Base-by-base conservation (phyloP, 768 basidiomycete genomes). In the Hortiboletus flavorubellus region DNA sequence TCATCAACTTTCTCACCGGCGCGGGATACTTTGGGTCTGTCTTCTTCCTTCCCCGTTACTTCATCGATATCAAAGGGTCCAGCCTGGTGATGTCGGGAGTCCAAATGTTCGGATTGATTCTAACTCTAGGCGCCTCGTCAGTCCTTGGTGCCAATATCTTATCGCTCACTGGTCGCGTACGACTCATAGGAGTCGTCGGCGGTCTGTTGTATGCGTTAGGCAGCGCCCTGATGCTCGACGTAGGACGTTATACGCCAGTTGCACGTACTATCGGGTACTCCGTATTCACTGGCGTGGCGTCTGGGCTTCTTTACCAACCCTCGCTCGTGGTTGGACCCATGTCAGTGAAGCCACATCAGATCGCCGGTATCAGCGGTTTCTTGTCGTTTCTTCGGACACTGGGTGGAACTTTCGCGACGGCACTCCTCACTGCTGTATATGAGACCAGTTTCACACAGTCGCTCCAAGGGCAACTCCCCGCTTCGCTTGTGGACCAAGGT, bases 21-120 rank as follows among this genome's bases (percentile, higher is more conserved):
- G 73, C 73, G 14, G 72, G 71, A 18, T 74, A 72, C 58, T 74
- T 72, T 51, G 71, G 72, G 9, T 62, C 63, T 14, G 71, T 74
- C 53, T 72, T 74, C 56, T 72, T 74, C 58, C 65, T 72, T 26
- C 71, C 71, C n/a, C 73, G 70, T 38, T 72, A 74, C 55, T 74
- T 72, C 46, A 74, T 74, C 58, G 72, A 74, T 47, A 53, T 72
- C 58, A 72, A 71, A 37, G 60, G 66, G 16, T 74, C 71, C 34
- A 61, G 49, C 47, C 53, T 74, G 44, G 65, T 74, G 38, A 63
- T 53, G 34, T 71, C 71, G 0, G 71, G 71, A n/a, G 42, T 72
- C 7, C 69, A 72, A 37, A 74, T 74, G 73, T 53, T 72, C 12
- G 71, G 73, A 8, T 39, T 72, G 31, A 74, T 70, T 49, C 60